Percentiles rank a stretch among this genome's conserved stretches.
Evolutionary conservation across 352 stramenopile genomes (phyloP).

Genomic region (Globisporangium apiculatum): DNA sequence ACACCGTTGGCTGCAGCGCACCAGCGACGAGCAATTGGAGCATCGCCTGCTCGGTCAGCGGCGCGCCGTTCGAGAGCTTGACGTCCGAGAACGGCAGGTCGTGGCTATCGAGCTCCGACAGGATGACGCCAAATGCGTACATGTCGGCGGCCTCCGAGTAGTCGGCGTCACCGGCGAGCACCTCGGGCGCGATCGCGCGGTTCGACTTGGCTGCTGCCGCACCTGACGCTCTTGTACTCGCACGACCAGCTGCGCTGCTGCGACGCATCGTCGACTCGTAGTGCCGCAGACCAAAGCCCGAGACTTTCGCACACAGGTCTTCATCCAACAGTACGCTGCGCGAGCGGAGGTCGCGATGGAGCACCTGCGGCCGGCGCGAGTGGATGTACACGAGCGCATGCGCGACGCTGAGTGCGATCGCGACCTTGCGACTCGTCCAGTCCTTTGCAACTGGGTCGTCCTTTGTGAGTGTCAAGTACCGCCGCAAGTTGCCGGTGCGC

Average conservation of each 20-base stretch:
- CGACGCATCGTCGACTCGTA: constrained; percentile 10
- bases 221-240: constrained; percentile 10
- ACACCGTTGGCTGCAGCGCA: constrained; percentile 43
- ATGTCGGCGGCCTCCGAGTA: constrained; percentile 48
- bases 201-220: constrained; percentile 23
- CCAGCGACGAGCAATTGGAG: constrained; percentile 45
- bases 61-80: constrained; percentile 40
- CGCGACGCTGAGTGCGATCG: constrained; percentile 50
- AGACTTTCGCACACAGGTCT: constrained; percentile 53
- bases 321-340: constrained; percentile 56
- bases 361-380: constrained; percentile 36
- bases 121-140: constrained; percentile 68
- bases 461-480: constrained; percentile 33
- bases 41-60: constrained; percentile 38
- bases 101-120: constrained; percentile 65
- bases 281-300: constrained; percentile 59
- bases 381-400: constrained; percentile 67
- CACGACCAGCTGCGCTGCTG: no score
- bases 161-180: constrained; percentile 36
- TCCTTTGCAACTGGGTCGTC: constrained; percentile 17
- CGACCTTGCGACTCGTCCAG: constrained; percentile 50
- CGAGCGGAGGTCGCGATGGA: constrained; percentile 71
- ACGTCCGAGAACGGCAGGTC: constrained; percentile 62
- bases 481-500: constrained; percentile 50
- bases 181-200: constrained; percentile 60